Base-by-base conservation (phyloP, 2,329 filamentous ascomycete genomes). In the Akanthomyces dipterigenus region DNA sequence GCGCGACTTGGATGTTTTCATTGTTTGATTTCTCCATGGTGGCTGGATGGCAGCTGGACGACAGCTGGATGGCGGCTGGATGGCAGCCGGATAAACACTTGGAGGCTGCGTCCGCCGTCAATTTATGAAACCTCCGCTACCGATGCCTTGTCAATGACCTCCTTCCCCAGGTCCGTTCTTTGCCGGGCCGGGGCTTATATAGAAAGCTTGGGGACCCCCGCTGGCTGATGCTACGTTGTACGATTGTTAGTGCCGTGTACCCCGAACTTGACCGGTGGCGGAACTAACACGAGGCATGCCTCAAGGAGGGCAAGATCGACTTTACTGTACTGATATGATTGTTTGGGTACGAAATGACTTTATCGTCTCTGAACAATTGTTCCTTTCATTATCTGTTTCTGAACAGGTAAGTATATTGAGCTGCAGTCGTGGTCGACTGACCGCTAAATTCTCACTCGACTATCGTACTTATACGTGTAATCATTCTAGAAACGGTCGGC, bases 201-300 rank as follows among this genome's bases (percentile, higher is more conserved):
- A 6, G 28, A 16, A 12, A 22, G 14, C 12, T 9, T 9, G 22
- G 38, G 28, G 20, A 20, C 18, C 45, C 55, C 34, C 22, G 31
- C 55, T 14, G 46, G 11, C 9, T 28, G 45, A 50, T 49, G 36
- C 55, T 49, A 58, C 55, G 55, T 58, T 31, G 55, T 50, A 58
- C 16, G 11, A 18, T 3, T 20, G 22, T 31, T 40, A 40, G 53
- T 31, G 43, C 31, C 43, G 18, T 18, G 36, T 14, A 26, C 7
- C 8, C 55, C 55, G 55, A 48, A 57, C 42, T 48, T 57, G 34
- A 43, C 55, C 55, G 55, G 45, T 48, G 45, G 24, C 45, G 45
- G 14, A 34, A 20, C n/a, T 36, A 28, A 51, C n/a, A n/a, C n/a
- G n/a, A 20, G 28, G 36, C 36, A 4, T 11, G 36, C 12, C 36